Conservation (phyloP, 2,329 filamentous ascomycete genomes). For the Tolypocladium amazonense region DNA sequence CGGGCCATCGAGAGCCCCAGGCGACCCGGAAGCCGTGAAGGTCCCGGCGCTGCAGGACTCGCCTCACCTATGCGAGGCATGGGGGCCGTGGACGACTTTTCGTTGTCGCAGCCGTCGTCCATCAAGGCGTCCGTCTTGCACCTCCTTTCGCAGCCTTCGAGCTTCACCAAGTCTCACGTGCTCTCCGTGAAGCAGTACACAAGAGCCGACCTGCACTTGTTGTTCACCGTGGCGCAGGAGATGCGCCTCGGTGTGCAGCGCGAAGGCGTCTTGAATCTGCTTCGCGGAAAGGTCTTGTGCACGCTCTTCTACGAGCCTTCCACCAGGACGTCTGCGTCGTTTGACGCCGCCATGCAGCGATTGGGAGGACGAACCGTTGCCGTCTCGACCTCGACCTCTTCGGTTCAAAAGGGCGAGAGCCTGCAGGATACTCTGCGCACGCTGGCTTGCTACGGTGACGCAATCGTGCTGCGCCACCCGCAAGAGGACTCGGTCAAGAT, state of each 20-base stretch:
- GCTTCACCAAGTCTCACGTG: conserved; percentile 84
- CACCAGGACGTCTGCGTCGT: conserved; percentile 88
- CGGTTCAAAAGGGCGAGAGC: conserved; percentile 87
- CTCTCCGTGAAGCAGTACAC: conserved; percentile 87
- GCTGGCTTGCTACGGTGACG: conserved; percentile 87
- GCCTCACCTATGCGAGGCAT: conserved; percentile 12
- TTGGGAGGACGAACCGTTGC: conserved; percentile 80
- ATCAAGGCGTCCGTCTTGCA: conserved; percentile 55
- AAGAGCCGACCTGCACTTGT: conserved; percentile 76
- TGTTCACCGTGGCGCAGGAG: conserved; percentile 95
- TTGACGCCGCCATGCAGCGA: conserved; percentile 97
- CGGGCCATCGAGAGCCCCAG: conserved; percentile 24
- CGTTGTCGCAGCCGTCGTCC: conserved; percentile 35
- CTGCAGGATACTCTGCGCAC: conserved; percentile 91
- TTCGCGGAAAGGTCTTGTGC: conserved; percentile 77
- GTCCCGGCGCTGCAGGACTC: conserved; percentile 8
- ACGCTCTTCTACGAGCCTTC: conserved; percentile 98
- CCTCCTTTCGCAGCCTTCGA: conserved; percentile 62
- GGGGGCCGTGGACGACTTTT: conserved; percentile 31
- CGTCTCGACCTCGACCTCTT: conserved; percentile 75
- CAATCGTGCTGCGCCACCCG: conserved; percentile 91
- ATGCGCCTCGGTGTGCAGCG: conserved; percentile 94
- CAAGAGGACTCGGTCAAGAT: conserved; percentile 69
- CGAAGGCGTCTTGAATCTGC: conserved; percentile 76
- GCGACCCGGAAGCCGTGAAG: conserved; percentile 17